Conservation (phyloP, 768 basidiomycete species). For the Kwoniella heveanensis region DNA sequence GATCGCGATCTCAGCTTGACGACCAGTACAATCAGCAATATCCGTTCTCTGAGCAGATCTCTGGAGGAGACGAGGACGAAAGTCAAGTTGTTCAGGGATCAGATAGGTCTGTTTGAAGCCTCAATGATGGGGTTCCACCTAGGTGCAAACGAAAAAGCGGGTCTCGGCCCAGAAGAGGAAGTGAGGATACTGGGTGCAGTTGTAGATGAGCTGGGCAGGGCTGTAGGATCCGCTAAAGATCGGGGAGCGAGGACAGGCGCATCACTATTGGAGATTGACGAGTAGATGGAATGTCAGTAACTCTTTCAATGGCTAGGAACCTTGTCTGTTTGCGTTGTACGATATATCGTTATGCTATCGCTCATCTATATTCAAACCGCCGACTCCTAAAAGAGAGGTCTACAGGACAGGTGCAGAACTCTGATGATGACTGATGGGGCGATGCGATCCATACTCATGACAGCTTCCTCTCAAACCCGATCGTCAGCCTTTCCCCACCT, state of each 20-base stretch:
- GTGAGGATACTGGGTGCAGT: conserved; percentile 36
- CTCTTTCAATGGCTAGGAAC: background rate
- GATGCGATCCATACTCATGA: background rate
- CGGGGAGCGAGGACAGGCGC: background rate
- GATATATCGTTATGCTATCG: no score
- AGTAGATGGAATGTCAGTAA: background rate
- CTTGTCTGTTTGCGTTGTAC: background rate
- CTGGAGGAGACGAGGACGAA: conserved; percentile 30
- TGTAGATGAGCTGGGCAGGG: conserved; percentile 36
- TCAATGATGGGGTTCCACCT: conserved; percentile 50
- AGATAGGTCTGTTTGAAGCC: conserved; percentile 44
- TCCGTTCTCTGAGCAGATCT: conserved; percentile 19
- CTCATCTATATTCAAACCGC: no score
- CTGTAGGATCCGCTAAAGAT: conserved; percentile 39
- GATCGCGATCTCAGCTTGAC: conserved; percentile 38
- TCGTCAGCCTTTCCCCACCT: conserved; percentile 1
- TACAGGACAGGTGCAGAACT: no score
- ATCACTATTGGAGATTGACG: conserved; percentile 13
- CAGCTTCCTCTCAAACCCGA: conserved; percentile 4
- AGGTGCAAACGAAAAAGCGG: conserved; percentile 29
- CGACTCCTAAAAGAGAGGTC: no score
- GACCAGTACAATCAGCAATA: conserved; percentile 33
- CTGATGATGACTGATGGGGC: no score
- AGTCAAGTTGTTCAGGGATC: conserved; percentile 41
- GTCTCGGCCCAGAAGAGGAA: conserved; percentile 44